phyloP scores from a whole-genome alignment of 1,284 basidiomycete genomes.

The Leccinum discolor region DNA sequence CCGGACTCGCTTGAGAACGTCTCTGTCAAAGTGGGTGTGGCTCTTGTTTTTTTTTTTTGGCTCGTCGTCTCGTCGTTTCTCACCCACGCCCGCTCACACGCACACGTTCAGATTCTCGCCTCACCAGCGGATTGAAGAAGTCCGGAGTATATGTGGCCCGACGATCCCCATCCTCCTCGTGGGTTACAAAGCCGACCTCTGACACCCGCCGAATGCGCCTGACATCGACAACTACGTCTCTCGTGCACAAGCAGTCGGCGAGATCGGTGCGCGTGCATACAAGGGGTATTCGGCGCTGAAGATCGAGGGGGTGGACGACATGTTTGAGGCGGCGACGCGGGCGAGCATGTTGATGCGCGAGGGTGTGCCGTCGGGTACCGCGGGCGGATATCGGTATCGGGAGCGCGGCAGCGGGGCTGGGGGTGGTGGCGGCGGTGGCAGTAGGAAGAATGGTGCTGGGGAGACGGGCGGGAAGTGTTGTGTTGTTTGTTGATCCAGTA shows the following conservation, averaged over 20 bases:
- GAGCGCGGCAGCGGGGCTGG: constrained; percentile 8
- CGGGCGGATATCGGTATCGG: constrained; percentile 34
- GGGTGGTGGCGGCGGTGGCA: neutral
- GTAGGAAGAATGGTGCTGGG: constrained; percentile 43
- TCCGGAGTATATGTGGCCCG: constrained; percentile 87
- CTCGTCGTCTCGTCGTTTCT: neutral
- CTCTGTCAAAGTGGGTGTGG: constrained; percentile 69
- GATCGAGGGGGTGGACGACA: constrained; percentile 93
- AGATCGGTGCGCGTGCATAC: constrained; percentile 88
- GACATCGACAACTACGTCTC: constrained; percentile 57
- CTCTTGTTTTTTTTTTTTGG: neutral
- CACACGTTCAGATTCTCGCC: neutral
- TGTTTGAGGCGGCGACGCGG: constrained; percentile 93
- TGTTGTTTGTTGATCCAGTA: constrained; percentile 48
- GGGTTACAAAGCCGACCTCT: constrained; percentile 85
- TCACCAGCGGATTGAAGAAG: constrained; percentile 95
- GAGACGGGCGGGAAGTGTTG: constrained; percentile 55
- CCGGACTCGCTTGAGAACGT: constrained; percentile 98
- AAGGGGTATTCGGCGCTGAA: constrained; percentile 92
- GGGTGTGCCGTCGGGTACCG: constrained; percentile 59
- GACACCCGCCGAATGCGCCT: constrained; percentile 54
- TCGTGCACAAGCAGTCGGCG: constrained; percentile 72
- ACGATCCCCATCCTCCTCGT: constrained; percentile 83
- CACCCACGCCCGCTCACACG: neutral
- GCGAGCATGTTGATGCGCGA: constrained; percentile 94